These are phyloP conservation scores for Saitozyma sp. DNA, from an alignment of 768 basidiomycete genomes.

Conservation along the genomic window DNA sequence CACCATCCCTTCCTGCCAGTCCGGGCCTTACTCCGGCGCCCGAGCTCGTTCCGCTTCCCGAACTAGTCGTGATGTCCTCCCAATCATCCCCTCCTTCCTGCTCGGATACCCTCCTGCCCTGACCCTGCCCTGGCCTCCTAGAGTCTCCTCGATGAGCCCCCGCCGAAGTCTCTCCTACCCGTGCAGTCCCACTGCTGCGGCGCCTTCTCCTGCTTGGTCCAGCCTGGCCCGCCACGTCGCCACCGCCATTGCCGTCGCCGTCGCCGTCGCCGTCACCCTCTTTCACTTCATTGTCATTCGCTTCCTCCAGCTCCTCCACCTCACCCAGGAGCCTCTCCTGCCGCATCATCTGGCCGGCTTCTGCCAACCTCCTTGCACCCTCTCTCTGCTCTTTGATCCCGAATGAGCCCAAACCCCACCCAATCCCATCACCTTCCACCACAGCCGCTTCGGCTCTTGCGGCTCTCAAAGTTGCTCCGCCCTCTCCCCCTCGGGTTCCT, in stretches of 20 bases:
- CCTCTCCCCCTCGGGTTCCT: slow-evolving; percentile 1
- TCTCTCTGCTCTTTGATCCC: slow-evolving; percentile 56
- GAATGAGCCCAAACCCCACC: slow-evolving; percentile 76
- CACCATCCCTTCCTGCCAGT: slow-evolving; percentile 4
- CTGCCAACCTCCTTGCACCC: slow-evolving; percentile 38
- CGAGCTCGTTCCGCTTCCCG: not conserved
- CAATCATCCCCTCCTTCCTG: slow-evolving; percentile 13
- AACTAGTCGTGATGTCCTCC: slow-evolving; percentile 7
- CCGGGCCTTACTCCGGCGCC: slow-evolving; percentile 6
- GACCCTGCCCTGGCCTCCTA: not conserved
- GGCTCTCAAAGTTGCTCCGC: not conserved
- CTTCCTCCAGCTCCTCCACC: slow-evolving; percentile 9
- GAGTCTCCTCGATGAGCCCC: not conserved
- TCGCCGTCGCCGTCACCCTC: not conserved
- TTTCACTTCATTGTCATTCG: slow-evolving; percentile 12
- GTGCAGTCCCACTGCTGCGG: not conserved
- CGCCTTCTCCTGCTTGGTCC: not conserved
- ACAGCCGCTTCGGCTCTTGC: slow-evolving; percentile 1
- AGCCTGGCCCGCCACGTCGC: not conserved
- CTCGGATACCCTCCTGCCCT: not conserved
- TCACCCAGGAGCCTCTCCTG: slow-evolving; percentile 36
- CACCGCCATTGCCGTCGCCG: not conserved
- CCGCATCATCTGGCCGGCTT: slow-evolving; percentile 51
- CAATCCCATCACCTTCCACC: slow-evolving; percentile 53
- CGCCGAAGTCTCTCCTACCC: not conserved